A percentile compares a stretch with the other conserved stretches of the same genome.
phyloP scores from a whole-genome alignment of 306 rosid genomes.

The Begonia peltatifolia region DNA sequence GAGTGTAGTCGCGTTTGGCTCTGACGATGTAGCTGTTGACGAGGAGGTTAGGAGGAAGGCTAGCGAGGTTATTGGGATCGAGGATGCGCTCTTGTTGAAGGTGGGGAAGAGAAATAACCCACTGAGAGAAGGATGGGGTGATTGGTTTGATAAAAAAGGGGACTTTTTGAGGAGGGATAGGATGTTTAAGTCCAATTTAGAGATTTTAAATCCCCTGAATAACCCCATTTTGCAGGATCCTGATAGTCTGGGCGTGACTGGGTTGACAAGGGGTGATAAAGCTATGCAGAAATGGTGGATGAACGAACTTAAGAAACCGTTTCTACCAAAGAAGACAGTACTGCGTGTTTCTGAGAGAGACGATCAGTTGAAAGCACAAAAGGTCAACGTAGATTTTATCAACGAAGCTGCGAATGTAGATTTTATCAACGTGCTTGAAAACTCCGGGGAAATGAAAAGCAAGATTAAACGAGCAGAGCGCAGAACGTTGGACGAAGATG shows the following conservation, averaged over 20 bases:
- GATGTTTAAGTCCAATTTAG: slow-evolving; percentile 69
- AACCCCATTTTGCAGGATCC: slow-evolving; percentile 81
- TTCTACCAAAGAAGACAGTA: slow-evolving; percentile 26
- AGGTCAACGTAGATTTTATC: neutral
- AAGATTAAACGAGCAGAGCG: slow-evolving; percentile 19
- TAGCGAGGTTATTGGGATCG: slow-evolving; percentile 22
- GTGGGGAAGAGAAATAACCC: slow-evolving; percentile 41
- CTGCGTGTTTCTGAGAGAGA: slow-evolving; percentile 5
- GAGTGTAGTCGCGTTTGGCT: slow-evolving; percentile 45
- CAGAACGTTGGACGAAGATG: slow-evolving; percentile 20
- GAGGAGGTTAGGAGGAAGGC: slow-evolving; percentile 26
- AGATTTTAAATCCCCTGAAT: slow-evolving; percentile 39
- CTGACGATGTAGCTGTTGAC: slow-evolving; percentile 74
- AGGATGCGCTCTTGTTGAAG: slow-evolving; percentile 53
- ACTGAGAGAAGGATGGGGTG: slow-evolving; percentile 74
- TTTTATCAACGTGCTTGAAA: neutral
- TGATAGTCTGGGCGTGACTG: slow-evolving; percentile 30
- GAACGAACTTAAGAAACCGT: slow-evolving; percentile 42
- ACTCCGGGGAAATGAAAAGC: slow-evolving; percentile 4
- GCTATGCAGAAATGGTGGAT: slow-evolving; percentile 48
- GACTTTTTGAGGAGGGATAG: slow-evolving; percentile 47
- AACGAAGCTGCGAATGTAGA: slow-evolving; percentile 4
- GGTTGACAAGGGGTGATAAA: slow-evolving; percentile 48
- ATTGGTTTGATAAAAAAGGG: slow-evolving; percentile 78
- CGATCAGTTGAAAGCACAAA: slow-evolving; percentile 9